A percentile compares a stretch with the other conserved stretches of the same genome.
These are phyloP conservation scores for Phoma sp. DNA, from an alignment of 2,329 filamentous ascomycete genomes.

Conservation along the genomic window DNA sequence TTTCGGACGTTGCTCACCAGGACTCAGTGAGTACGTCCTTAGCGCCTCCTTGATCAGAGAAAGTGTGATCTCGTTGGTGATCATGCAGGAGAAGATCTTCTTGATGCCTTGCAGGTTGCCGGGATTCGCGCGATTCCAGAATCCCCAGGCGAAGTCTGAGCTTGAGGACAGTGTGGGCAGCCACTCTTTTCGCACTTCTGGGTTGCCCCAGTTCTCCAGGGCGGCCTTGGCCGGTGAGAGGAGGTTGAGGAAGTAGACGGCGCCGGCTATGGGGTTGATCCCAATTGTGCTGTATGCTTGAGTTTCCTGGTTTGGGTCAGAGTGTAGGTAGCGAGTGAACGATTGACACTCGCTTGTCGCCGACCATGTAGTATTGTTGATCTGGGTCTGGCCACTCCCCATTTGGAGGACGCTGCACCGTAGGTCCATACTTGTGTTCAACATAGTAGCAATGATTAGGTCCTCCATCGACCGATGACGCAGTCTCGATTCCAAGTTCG, in stretches of 20 bases:
- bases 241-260: conserved; percentile 18
- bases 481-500: conserved; percentile 15
- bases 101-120: conserved; percentile 14
- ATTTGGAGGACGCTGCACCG: conserved; percentile 8
- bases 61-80: conserved; percentile 19
- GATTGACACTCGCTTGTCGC: conserved; percentile 7
- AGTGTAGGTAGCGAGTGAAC: not conserved
- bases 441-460: conserved; percentile 23
- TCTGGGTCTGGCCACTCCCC: conserved; percentile 8
- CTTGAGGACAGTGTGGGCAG: conserved; percentile 22
- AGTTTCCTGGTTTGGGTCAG: conserved; percentile 23
- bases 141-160: conserved; percentile 30
- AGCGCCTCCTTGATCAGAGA: conserved; percentile 19
- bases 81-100: conserved; percentile 19
- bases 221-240: conserved; percentile 13
- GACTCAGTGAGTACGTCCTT: conserved; percentile 8
- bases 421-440: conserved; percentile 19
- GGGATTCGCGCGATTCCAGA: conserved; percentile 21
- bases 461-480: conserved; percentile 11
- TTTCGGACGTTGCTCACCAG: conserved; percentile 1
- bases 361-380: conserved; percentile 26
- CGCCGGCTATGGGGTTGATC: conserved; percentile 17
- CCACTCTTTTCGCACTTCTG: conserved; percentile 5
- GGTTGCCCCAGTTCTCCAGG: conserved; percentile 1
- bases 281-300: conserved; percentile 20